Conservation (phyloP, 768 basidiomycete genomes). For the Podaxis mareebaensis region DNA sequence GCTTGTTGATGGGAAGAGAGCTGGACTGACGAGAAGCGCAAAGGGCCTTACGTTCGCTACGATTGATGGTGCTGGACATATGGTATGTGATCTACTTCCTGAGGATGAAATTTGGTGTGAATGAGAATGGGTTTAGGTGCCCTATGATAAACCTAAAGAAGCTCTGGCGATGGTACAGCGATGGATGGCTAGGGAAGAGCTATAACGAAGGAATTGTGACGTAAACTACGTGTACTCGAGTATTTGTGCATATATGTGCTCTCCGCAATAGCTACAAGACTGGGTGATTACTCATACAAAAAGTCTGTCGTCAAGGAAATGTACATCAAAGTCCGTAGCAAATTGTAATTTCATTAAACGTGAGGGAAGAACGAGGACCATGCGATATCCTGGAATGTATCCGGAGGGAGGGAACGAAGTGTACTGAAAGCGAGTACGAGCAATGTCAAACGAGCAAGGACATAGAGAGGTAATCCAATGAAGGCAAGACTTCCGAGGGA, state of each 20-base stretch:
- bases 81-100: slow-evolving; percentile 37
- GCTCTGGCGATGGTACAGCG: slow-evolving; percentile 16
- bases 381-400: slow-evolving; percentile 5
- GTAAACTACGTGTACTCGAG: background rate
- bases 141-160: slow-evolving; percentile 18
- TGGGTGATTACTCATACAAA: background rate
- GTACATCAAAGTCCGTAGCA: background rate
- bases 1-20: slow-evolving; percentile 49
- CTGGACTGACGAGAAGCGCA: slow-evolving; percentile 37
- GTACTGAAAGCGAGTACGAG: slow-evolving; percentile 15
- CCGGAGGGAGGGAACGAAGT: slow-evolving; percentile 1
- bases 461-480: slow-evolving; percentile 9
- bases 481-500: slow-evolving; percentile 11
- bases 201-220: background rate
- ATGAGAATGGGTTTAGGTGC: slow-evolving; percentile 2
- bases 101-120: background rate
- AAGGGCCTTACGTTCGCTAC: slow-evolving; percentile 66
- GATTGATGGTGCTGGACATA: slow-evolving; percentile 70
- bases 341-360: background rate
- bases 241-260: background rate
- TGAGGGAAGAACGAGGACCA: slow-evolving; percentile 17
- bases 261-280: background rate
- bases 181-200: slow-evolving; percentile 12
- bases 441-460: slow-evolving; percentile 11
- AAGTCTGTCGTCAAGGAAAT: background rate